A percentile compares a stretch with the other conserved stretches of the same genome.
Conservation (phyloP, 257 asterid species). For the Buddleja alternifolia region DNA sequence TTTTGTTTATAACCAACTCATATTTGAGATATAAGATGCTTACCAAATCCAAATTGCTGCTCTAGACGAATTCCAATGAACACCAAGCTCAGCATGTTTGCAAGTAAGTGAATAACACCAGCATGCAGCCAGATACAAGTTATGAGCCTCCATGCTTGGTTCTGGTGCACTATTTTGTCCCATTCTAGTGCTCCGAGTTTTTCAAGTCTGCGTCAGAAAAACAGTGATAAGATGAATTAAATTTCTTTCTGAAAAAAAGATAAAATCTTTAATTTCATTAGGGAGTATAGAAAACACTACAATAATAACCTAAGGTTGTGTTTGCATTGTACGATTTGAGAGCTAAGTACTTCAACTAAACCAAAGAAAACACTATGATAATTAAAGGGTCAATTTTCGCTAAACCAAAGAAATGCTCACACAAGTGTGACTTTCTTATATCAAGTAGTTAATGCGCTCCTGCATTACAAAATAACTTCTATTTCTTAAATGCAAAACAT, state of each 20-base stretch:
- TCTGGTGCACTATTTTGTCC: conserved; percentile 68
- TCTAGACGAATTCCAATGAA: conserved; percentile 93
- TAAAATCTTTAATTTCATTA: conserved; percentile 2
- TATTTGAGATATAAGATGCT: no score
- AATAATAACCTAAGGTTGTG: neutral
- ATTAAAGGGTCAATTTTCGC: no score
- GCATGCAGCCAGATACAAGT: conserved; percentile 96
- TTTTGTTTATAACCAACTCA: no score
- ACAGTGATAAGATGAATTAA: neutral
- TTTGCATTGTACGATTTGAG: neutral
- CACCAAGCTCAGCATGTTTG: conserved; percentile 90
- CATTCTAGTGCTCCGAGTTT: conserved; percentile 84
- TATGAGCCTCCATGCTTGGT: conserved; percentile 87
- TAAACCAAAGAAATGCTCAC: no score
- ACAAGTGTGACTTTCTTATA: no score
- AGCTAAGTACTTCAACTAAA: neutral
- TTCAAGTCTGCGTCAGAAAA: conserved; percentile 59
- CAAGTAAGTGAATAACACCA: conserved; percentile 87
- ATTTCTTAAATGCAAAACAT: no score
- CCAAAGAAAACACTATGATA: no score
- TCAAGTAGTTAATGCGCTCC: no score
- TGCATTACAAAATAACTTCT: no score
- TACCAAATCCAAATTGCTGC: conserved; percentile 97
- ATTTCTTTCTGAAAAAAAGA: neutral
- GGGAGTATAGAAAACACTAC: neutral